Evolutionary conservation across 768 basidiomycete genomes (phyloP).

Genomic region (Trametes cinnabarina): DNA sequence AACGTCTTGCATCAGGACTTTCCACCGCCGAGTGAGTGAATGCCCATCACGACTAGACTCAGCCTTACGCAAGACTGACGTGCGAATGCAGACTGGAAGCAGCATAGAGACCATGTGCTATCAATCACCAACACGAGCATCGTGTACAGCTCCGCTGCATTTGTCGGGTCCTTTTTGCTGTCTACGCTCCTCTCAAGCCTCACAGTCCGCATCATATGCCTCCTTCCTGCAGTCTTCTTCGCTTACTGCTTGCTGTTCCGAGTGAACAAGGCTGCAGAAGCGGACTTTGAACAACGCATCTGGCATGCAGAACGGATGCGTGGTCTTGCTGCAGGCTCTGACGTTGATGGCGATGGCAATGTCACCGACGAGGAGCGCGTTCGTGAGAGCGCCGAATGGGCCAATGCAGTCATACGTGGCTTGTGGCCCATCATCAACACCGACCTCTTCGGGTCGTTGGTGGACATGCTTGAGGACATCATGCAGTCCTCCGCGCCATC

Average conservation of each 20-base stretch:
- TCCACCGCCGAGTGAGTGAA: conserved; percentile 29
- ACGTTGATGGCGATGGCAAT: conserved; percentile 29
- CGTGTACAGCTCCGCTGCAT: conserved; percentile 22
- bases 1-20: conserved; percentile 31
- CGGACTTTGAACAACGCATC: conserved; percentile 30
- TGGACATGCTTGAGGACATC: conserved; percentile 64
- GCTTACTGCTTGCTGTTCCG: conserved; percentile 27
- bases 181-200: conserved; percentile 17
- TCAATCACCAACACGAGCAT: conserved; percentile 18
- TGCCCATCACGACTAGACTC: neutral
- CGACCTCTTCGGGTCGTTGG: conserved; percentile 51
- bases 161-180: conserved; percentile 18
- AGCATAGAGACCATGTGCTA: conserved; percentile 24
- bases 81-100: conserved; percentile 25
- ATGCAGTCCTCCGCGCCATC: conserved; percentile 53
- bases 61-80: neutral
- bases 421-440: conserved; percentile 80
- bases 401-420: conserved; percentile 57
- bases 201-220: conserved; percentile 13
- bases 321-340: conserved; percentile 29
- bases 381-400: conserved; percentile 54
- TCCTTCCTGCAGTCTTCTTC: conserved; percentile 22
- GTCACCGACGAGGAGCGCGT: conserved; percentile 28
- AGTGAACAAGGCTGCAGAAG: conserved; percentile 20
- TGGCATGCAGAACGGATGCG: conserved; percentile 35